Evolutionary conservation across 768 basidiomycete species (phyloP).

Genomic region (Russula lepida): DNA sequence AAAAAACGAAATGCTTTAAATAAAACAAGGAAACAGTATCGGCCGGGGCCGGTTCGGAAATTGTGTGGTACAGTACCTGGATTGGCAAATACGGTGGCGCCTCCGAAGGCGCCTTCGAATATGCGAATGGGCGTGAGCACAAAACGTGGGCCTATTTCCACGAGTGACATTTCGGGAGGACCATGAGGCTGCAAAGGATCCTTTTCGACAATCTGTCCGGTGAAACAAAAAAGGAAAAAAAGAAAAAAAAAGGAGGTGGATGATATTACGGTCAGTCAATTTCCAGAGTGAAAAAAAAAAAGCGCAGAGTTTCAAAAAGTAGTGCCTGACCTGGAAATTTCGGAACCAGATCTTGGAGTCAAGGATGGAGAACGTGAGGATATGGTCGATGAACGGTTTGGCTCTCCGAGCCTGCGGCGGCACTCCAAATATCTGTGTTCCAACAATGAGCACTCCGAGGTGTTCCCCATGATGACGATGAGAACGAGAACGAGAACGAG

Average conservation of each 20-base stretch:
- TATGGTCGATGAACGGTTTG: conserved; percentile 97
- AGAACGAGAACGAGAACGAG: neutral
- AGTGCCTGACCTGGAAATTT: conserved; percentile 76
- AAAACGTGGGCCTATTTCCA: conserved; percentile 96
- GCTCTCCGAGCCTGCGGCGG: conserved; percentile 83
- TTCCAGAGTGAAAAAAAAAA: neutral
- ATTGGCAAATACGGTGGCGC: conserved; percentile 93
- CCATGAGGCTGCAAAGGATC: conserved; percentile 84
- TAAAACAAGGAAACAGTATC: neutral
- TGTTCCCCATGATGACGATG: too few relatives aligned
- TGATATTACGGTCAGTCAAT: too few relatives aligned
- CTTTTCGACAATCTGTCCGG: conserved; percentile 78
- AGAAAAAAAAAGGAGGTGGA: too few relatives aligned
- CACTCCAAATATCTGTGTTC: conserved; percentile 80
- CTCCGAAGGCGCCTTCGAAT: conserved; percentile 95
- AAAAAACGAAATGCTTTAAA: neutral
- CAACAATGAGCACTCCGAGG: too few relatives aligned
- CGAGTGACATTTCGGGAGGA: conserved; percentile 76
- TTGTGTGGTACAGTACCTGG: conserved; percentile 58
- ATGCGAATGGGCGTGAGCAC: conserved; percentile 96
- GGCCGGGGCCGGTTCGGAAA: neutral
- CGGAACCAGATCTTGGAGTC: conserved; percentile 99
- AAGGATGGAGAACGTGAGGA: conserved; percentile 91
- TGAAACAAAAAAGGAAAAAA: neutral
- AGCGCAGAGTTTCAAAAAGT: neutral